Base-by-base conservation (phyloP, 2,329 filamentous ascomycete genomes). In the Pezicula carpinea region DNA sequence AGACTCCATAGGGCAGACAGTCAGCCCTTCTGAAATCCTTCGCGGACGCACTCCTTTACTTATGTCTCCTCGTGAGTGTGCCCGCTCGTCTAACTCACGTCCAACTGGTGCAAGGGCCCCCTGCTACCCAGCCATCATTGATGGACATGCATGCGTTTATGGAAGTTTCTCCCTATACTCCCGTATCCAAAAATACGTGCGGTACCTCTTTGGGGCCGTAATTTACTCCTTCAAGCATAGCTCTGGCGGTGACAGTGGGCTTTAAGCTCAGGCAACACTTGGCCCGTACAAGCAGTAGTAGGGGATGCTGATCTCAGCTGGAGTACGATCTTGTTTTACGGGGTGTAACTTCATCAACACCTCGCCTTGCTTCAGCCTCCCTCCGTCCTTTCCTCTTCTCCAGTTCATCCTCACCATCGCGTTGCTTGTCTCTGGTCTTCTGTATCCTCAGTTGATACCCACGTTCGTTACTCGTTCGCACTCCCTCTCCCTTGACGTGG, bases 211-310 rank as follows among this genome's bases (percentile, higher is more conserved):
- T n/a, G 13, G 38, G 38, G 14, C 14, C 6, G 10, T 22, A 15
- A 40, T 23, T 23, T 40, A 40, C 38, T 22, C 38, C 19, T 23
- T 40, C 18, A 40, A 26, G 38, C 38, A 29, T 40, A 40, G 38
- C 38, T 22, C 8, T 5, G 15, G 10, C 26, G 17, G 38, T 40
- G 19, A 40, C 38, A 40, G 38, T 40, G 38, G 38, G 22, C 13
- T 14, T 40, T 10, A 40, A 15, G 38, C 38, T 40, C 19, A 40
- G 38, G 38, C 38, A 40, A 40, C 38, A 40, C 38, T 40, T 40
- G 38, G 38, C 38, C 22, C n/a, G n/a, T 29, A 15, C 18, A 26
- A n/a, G 18, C n/a, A 15, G 38, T 5, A 22, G 19, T 22, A 26
- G 10, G n/a, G 19, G 18, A 22, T 17, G 38, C 38, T 40, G 38